Conservation (phyloP, 1,139 yeast species). For the Candida glucosophila region DNA sequence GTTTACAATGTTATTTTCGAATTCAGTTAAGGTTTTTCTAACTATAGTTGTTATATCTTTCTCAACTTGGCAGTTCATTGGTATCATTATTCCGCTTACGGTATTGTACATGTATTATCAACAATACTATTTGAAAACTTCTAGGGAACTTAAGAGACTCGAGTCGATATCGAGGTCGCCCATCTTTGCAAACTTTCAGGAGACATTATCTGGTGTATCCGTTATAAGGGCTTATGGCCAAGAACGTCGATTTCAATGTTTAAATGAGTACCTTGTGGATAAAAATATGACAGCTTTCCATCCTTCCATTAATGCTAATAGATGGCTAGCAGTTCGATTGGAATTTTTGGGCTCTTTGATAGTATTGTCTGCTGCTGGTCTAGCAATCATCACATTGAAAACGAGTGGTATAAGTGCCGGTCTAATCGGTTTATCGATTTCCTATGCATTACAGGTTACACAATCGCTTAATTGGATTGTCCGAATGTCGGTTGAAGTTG, state of each 20-base stretch:
- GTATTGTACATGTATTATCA: slow-evolving; percentile 76
- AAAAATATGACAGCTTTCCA: slow-evolving; percentile 84
- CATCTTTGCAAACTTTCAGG: slow-evolving; percentile 94
- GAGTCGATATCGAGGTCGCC: slow-evolving; percentile 94
- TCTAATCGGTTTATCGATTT: slow-evolving; percentile 84
- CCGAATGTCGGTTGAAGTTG: slow-evolving; percentile 96
- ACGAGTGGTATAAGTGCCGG: slow-evolving; percentile 76
- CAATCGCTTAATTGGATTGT: slow-evolving; percentile 96
- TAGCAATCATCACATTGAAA: slow-evolving; percentile 62
- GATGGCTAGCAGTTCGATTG: slow-evolving; percentile 94
- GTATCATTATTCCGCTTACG: slow-evolving; percentile 64
- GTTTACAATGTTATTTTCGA: slow-evolving; percentile 72
- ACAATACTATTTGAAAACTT: slow-evolving; percentile 79
- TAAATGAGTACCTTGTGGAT: slow-evolving; percentile 75
- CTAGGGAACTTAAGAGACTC: slow-evolving; percentile 89
- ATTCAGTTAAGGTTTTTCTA: slow-evolving; percentile 65
- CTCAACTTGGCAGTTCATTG: slow-evolving; percentile 81
- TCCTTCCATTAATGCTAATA: slow-evolving; percentile 87
- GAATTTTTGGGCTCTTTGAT: slow-evolving; percentile 86
- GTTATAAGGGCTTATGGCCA: slow-evolving; percentile 88
- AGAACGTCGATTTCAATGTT: slow-evolving; percentile 56
- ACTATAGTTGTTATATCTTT: slow-evolving; percentile 75
- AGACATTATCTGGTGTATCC: slow-evolving; percentile 80
- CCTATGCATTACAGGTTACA: slow-evolving; percentile 87
- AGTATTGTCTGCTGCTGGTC: slow-evolving; percentile 77